Evolutionary conservation across 2,329 filamentous ascomycete species (phyloP), one percentile per base, ranked within the genome.

Genomic region (Colletotrichum navitas): DNA sequence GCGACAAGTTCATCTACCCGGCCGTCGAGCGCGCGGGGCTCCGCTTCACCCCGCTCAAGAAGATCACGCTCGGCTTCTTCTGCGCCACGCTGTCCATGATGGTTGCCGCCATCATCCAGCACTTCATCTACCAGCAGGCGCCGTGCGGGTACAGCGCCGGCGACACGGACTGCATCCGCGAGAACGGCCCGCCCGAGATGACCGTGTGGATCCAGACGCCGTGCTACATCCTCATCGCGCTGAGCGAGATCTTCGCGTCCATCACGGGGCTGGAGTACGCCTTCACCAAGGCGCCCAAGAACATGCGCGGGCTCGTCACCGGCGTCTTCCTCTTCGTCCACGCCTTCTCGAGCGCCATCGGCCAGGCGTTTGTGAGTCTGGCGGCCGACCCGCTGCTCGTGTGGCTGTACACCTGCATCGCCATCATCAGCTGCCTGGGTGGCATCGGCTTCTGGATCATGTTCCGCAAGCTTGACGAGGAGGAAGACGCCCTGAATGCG

Each of bases 401-500:
- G 0, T 91, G 89, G 89, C 88, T 92, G 77, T 93, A 92, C 77
- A 85, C 82, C 3, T 80, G 85, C 7, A 85, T 90, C 29, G 88
- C 89, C 3, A 83, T 91, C 54, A 78, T 92, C 59, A 86, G 89
- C 0, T 85, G 86, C 51, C 49, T 89, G 6, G 89, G 89, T 60
- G 89, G 87, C 5, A 72, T 86, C 2, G 81, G 84, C 1, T 92
- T 93, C 81, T 92, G 90, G 88, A 77, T 88, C 73, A 86, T 83
- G 67, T 90, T 90, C 80, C 80, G 84, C 26, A 80, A 83, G 4
- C 80, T 90, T 2, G 91, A 92, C 76, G 81, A 78, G 68, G 82
- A 88, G 76, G 91, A 93, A 75, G 90, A 92, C 77, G 81, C 83
- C 34, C 79, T 92, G 54, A 92, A 92, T 74, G 85, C 87, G 79